Base-by-base conservation (phyloP, 169 alveolate genomes). In the Plasmodium reichenowi region DNA sequence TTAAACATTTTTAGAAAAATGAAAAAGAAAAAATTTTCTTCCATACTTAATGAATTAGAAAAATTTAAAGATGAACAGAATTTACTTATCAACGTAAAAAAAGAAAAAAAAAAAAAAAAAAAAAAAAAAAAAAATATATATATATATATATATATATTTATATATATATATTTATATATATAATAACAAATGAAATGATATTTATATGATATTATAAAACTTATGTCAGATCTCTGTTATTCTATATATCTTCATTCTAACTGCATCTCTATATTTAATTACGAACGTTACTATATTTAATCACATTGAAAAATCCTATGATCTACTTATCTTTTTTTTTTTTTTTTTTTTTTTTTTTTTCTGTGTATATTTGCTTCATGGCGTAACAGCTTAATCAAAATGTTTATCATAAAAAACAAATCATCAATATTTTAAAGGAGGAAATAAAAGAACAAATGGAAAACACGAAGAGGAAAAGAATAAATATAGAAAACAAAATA, bases 341-440 rank as follows among this genome's bases (percentile, higher is more conserved):
- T 17, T 1, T 71, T 8, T 54, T 26, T n/a, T 26, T 72, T 26
- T n/a, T 15, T 60, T 1, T 10, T 60, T 60, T 38, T 26, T 8
- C 70, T 22, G n/a, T 26, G 45, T 22, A 1, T 7, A 12, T 15
- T 74, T 63, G 1, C 6, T 5, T 3, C 20, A 2, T 13, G 4
- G 6, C 10, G 22, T 43, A 43, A 20, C 56, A 78, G 89, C 47
- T 78, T n/a, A 78, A 58, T 12, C 89, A 78, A 26, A 78, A 52
- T 58, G 89, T 78, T n/a, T 78, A 78, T 17, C 89, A 78, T 72
- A 78, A 78, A 58, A 78, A 78, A 68, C 89, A 78, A 45, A 78
- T 78, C 12, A 71, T 78, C 56, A 29, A 78, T 32, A 78, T 78
- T 71, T 71, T 78, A 22, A 78, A 78, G 47, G 76, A 78, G 13